A percentile compares a stretch with the other conserved stretches of the same genome.
phyloP scores from a whole-genome alignment of 164 flowering plant species.

The Kingdonia uniflora region DNA sequence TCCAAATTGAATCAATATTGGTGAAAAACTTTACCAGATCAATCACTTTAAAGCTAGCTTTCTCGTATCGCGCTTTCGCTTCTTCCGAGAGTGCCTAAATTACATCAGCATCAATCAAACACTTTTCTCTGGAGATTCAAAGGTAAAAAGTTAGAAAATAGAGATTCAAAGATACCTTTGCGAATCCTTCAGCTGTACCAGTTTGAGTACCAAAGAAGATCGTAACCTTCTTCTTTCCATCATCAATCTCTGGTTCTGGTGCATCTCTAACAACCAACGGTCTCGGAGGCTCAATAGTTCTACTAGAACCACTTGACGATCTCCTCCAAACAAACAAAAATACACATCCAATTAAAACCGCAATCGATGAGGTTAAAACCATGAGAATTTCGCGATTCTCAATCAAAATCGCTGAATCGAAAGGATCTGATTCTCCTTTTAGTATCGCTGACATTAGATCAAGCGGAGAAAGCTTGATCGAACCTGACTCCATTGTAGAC shows the following conservation, averaged over 20 bases:
- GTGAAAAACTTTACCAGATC: slow-evolving; percentile 47
- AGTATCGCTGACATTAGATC: slow-evolving; percentile 26
- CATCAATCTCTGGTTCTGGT: slow-evolving; percentile 53
- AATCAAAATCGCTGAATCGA: slow-evolving; percentile 28
- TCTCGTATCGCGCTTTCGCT: slow-evolving; percentile 75
- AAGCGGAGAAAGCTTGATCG: slow-evolving; percentile 27
- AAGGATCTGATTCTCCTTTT: slow-evolving; percentile 22
- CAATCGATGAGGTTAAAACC: slow-evolving; percentile 70
- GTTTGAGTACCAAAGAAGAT: slow-evolving; percentile 93
- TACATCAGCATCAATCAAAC: slow-evolving; percentile 2
- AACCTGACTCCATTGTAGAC: too few species aligned
- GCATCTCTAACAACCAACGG: slow-evolving; percentile 31
- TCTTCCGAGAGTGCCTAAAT: slow-evolving; percentile 76
- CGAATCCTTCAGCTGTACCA: slow-evolving; percentile 99
- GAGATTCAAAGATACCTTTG: slow-evolving; percentile 49
- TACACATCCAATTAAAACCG: slow-evolving; percentile 64
- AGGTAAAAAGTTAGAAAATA: too few species aligned
- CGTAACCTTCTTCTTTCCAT: slow-evolving; percentile 74
- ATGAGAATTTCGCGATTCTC: slow-evolving; percentile 57
- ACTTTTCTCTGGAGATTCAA: too few species aligned
- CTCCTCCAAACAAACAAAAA: slow-evolving; percentile 53
- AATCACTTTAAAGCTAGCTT: slow-evolving; percentile 61
- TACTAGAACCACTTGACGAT: slow-evolving; percentile 8
- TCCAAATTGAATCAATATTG: neutral
- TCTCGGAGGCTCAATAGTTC: slow-evolving; percentile 27